Percentiles rank a stretch among this genome's conserved stretches.
phyloP scores from a whole-genome alignment of 306 rosid genomes.

The Quercus alba region DNA sequence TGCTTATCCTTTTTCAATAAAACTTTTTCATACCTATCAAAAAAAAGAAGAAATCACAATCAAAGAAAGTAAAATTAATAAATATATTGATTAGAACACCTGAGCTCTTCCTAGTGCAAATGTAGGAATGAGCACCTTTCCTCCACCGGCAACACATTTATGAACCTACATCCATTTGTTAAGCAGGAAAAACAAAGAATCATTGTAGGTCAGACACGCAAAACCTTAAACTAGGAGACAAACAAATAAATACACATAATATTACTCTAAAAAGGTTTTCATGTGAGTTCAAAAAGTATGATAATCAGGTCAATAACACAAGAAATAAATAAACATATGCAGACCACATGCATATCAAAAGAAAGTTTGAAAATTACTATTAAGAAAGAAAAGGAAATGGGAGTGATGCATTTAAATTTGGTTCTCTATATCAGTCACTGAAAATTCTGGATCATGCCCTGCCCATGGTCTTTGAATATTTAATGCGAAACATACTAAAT shows the following conservation, averaged over 20 bases:
- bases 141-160: constrained; percentile 75
- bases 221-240: not conserved
- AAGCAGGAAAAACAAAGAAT: not conserved
- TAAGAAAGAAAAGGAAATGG: not conserved
- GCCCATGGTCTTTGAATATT: not conserved
- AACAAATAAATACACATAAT: not conserved
- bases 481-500: not conserved
- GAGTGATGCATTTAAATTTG: not conserved
- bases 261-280: not conserved
- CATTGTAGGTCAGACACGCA: not conserved
- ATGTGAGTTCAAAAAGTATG: not conserved
- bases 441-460: not conserved
- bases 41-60: not conserved
- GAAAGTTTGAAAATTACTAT: not conserved
- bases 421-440: not conserved
- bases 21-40: too few relatives aligned
- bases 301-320: not conserved
- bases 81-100: constrained; percentile 44
- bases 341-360: not conserved
- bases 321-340: not conserved
- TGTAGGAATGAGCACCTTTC: constrained; percentile 95
- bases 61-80: constrained; percentile 3
- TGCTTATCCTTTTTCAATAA: too few relatives aligned
- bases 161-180: constrained; percentile 52
- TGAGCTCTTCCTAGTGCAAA: constrained; percentile 99